Evolutionary conservation across 1,284 basidiomycete species (phyloP).

Genomic region (Puccinia novopanici): DNA sequence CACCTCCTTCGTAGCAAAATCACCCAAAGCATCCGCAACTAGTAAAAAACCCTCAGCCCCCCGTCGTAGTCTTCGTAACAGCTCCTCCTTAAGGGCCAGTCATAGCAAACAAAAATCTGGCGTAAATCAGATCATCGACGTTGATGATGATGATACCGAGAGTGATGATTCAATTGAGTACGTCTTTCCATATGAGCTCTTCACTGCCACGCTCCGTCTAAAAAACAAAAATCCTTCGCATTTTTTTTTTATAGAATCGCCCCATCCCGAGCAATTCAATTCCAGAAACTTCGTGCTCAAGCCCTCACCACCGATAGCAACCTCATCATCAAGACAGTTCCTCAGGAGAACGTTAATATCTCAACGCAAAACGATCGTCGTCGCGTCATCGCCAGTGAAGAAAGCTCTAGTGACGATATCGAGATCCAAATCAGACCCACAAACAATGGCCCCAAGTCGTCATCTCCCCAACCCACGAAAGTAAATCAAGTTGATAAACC

Average conservation of each 20-base stretch:
- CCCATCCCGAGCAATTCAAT: constrained; percentile 31
- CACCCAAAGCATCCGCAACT: constrained; percentile 6
- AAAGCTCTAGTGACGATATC: background rate
- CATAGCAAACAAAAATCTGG: constrained; percentile 27
- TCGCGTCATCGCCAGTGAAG: background rate
- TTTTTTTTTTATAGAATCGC: constrained; percentile 2
- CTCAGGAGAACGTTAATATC: background rate
- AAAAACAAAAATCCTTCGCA: no score
- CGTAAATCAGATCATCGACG: background rate
- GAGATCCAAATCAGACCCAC: background rate
- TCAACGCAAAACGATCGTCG: background rate
- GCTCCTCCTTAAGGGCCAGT: constrained; percentile 10
- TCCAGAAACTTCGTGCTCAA: constrained; percentile 20
- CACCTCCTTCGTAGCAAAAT: background rate
- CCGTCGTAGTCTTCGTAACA: constrained; percentile 22
- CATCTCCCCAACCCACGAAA: background rate
- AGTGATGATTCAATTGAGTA: constrained; percentile 51
- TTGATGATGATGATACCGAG: constrained; percentile 17
- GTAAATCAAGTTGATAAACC: background rate
- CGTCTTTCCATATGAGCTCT: background rate
- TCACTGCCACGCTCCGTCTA: no score
- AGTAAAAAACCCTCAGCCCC: background rate
- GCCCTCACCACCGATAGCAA: background rate
- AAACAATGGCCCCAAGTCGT: background rate
- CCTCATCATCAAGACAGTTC: no score